These are phyloP conservation scores for Wickerhamiella sorbophila DNA, from an alignment of 805 yeast species.

Conservation along the genomic window DNA sequence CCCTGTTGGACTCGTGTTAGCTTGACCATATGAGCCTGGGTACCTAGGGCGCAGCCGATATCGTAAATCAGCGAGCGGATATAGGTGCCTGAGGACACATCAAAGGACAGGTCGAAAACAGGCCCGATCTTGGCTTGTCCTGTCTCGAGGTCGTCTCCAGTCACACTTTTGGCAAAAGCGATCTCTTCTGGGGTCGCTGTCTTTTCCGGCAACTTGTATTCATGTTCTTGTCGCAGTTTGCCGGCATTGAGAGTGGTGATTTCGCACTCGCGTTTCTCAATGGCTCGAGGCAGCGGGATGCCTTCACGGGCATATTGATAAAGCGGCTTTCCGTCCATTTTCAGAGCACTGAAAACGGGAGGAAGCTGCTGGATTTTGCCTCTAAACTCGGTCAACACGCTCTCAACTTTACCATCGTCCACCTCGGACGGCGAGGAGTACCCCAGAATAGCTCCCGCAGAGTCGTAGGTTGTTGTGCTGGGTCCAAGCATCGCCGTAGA, in stretches of 20 bases:
- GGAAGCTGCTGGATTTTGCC: conserved; percentile 83
- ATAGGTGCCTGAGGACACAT: conserved; percentile 90
- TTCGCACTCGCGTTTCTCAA: conserved; percentile 58
- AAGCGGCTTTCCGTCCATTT: conserved; percentile 85
- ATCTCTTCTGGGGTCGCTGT: conserved; percentile 25
- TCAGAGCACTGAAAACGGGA: conserved; percentile 86
- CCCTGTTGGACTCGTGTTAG: conserved; percentile 64
- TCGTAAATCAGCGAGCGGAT: conserved; percentile 84
- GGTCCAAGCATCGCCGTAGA: conserved; percentile 79
- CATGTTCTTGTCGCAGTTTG: conserved; percentile 36
- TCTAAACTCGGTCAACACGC: conserved; percentile 44
- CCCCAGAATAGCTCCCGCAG: conserved; percentile 68
- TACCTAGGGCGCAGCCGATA: conserved; percentile 63
- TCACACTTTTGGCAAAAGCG: conserved; percentile 34
- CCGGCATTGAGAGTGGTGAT: conserved; percentile 45
- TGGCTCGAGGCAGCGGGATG: conserved; percentile 67
- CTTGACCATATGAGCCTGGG: conserved; percentile 79
- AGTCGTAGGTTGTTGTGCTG: conserved; percentile 86
- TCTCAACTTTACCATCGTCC: conserved; percentile 35
- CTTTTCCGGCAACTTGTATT: conserved; percentile 29
- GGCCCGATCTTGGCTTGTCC: conserved; percentile 16
- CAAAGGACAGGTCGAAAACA: conserved; percentile 53
- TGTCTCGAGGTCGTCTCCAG: conserved; percentile 6
- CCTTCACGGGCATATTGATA: conserved; percentile 91
- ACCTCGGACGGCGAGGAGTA: conserved; percentile 31